Percentiles rank a stretch among this genome's conserved stretches.
These are phyloP conservation scores for Suillus subalutaceus DNA, from an alignment of 768 basidiomycete genomes.

Conservation along the genomic window DNA sequence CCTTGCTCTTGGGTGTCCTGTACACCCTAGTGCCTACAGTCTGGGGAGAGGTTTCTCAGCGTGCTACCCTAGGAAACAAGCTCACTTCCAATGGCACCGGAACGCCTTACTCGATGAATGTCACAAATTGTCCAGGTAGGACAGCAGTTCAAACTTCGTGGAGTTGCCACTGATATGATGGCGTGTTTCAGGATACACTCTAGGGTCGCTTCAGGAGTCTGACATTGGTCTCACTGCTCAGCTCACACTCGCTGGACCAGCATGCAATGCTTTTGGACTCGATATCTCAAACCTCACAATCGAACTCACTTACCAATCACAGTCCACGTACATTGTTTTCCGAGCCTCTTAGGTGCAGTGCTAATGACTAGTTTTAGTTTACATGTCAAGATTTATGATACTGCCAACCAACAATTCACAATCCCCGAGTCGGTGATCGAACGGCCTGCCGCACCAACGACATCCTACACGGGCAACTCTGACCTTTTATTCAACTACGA, in stretches of 20 bases:
- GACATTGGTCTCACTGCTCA: slow-evolving; percentile 55
- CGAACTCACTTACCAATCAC: slow-evolving; percentile 66
- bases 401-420: slow-evolving; percentile 61
- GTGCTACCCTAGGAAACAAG: slow-evolving; percentile 7
- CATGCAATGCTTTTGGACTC: slow-evolving; percentile 67
- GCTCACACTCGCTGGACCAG: slow-evolving; percentile 53
- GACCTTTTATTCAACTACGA: slow-evolving; percentile 75
- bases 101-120: slow-evolving; percentile 27
- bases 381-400: slow-evolving; percentile 70
- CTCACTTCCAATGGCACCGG: not conserved
- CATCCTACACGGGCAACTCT: slow-evolving; percentile 42
- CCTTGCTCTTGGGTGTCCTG: slow-evolving; percentile 15
- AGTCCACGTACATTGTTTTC: slow-evolving; percentile 41
- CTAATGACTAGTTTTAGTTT: slow-evolving; percentile 41
- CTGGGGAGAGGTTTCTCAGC: slow-evolving; percentile 14
- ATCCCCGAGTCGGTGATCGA: slow-evolving; percentile 58
- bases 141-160: not conserved
- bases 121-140: slow-evolving; percentile 36
- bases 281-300: slow-evolving; percentile 64
- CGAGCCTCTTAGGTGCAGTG: not conserved
- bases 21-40: slow-evolving; percentile 12
- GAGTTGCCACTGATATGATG: not conserved
- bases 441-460: slow-evolving; percentile 41
- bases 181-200: slow-evolving; percentile 51
- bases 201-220: slow-evolving; percentile 47